Conservation (phyloP, 169 alveolate genomes). For the Nephromyces sp. region DNA sequence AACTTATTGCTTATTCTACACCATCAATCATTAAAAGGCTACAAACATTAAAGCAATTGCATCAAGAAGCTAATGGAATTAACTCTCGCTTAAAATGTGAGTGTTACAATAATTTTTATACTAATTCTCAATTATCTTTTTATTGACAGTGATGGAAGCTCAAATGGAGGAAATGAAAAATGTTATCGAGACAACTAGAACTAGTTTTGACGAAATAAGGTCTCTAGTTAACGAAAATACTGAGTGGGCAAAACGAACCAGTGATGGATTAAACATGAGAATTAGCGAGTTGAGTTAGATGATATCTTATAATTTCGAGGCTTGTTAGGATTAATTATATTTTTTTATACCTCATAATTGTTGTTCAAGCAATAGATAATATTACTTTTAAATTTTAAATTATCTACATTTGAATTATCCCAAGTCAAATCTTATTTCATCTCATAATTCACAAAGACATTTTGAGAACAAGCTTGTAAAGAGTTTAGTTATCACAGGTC, state of each 20-base stretch:
- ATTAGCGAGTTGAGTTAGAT: not conserved
- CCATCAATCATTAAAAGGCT: constrained; percentile 27
- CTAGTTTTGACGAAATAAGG: not conserved
- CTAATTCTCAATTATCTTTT: not conserved
- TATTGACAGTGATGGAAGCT: not conserved
- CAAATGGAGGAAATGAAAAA: not conserved
- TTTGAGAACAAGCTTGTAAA: too few species aligned
- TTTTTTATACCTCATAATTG: too few species aligned
- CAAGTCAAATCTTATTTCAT: too few species aligned
- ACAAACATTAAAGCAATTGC: constrained; percentile 18
- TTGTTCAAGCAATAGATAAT: too few species aligned
- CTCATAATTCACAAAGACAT: too few species aligned
- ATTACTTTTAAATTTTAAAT: too few species aligned
- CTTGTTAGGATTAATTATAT: too few species aligned
- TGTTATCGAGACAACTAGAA: not conserved
- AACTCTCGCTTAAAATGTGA: constrained; percentile 25
- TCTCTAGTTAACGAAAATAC: not conserved
- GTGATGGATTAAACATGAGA: not conserved
- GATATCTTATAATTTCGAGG: too few species aligned
- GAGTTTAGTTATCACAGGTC: too few species aligned
- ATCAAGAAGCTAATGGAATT: constrained; percentile 35
- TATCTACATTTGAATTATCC: too few species aligned
- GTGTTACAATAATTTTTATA: not conserved
- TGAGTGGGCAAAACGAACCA: not conserved
- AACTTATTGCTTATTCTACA: constrained; percentile 20